A percentile compares a stretch with the other conserved stretches of the same genome.
phyloP scores from a whole-genome alignment of 208 protist species.

The Wallacemonas collosoma region DNA sequence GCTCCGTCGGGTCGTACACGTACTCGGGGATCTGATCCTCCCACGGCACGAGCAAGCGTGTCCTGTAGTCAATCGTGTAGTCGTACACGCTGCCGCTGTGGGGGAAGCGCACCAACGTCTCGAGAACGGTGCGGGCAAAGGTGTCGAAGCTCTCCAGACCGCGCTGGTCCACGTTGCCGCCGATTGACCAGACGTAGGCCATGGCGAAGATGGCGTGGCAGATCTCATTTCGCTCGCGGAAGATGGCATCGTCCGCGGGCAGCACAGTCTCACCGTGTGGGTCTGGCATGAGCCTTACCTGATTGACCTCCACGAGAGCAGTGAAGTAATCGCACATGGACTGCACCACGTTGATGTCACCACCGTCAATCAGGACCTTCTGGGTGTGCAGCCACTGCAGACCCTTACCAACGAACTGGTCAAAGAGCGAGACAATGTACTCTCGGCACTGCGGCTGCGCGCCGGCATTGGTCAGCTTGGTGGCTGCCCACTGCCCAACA shows the following conservation, averaged over 20 bases:
- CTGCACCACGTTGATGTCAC: slow-evolving; percentile 93
- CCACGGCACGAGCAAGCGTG: slow-evolving; percentile 85
- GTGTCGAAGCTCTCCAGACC: slow-evolving; percentile 94
- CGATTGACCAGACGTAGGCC: slow-evolving; percentile 96
- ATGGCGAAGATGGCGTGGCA: slow-evolving; percentile 94
- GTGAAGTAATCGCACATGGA: slow-evolving; percentile 93
- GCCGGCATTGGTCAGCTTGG: slow-evolving; percentile 60
- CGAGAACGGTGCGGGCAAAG: slow-evolving; percentile 78
- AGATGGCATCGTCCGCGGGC: slow-evolving; percentile 65
- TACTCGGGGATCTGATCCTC: slow-evolving; percentile 80
- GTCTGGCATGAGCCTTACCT: slow-evolving; percentile 77
- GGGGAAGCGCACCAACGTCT: slow-evolving; percentile 86
- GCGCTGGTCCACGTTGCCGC: slow-evolving; percentile 90
- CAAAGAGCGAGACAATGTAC: slow-evolving; percentile 91
- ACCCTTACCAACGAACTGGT: slow-evolving; percentile 81
- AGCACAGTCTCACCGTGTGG: slow-evolving; percentile 50
- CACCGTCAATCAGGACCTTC: slow-evolving; percentile 83
- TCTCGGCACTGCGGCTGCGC: slow-evolving; percentile 66
- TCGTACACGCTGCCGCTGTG: slow-evolving; percentile 93
- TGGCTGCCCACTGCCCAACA: slow-evolving; percentile 89
- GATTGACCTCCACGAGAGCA: slow-evolving; percentile 73
- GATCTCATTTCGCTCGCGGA: slow-evolving; percentile 87
- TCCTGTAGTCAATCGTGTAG: slow-evolving; percentile 91
- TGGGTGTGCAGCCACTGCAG: slow-evolving; percentile 89
- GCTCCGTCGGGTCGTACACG: slow-evolving; percentile 73